A percentile compares a stretch with the other conserved stretches of the same genome.
phyloP scores from a whole-genome alignment of 2,329 filamentous ascomycete genomes.

The Fusarium longipes region DNA sequence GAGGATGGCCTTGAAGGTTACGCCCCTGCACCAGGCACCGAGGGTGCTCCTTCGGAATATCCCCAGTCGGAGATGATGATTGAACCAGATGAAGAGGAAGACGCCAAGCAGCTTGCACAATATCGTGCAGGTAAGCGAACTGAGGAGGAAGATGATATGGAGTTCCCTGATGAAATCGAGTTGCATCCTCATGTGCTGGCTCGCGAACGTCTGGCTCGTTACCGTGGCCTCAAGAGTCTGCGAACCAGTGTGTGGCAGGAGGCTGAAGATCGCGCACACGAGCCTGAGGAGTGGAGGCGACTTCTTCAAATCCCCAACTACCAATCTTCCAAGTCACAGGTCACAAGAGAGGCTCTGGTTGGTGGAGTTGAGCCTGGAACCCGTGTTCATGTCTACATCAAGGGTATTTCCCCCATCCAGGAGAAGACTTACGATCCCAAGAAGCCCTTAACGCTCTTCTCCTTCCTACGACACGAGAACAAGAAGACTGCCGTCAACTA shows the following conservation, averaged over 20 bases:
- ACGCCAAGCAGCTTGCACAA: slow-evolving; percentile 79
- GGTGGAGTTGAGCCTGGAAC: slow-evolving; percentile 88
- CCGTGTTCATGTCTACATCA: slow-evolving; percentile 82
- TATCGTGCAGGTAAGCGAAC: slow-evolving; percentile 82
- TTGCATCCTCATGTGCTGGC: slow-evolving; percentile 88
- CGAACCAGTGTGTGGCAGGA: slow-evolving; percentile 90
- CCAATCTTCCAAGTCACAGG: slow-evolving; percentile 80
- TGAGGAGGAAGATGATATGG: slow-evolving; percentile 88
- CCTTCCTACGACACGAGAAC: slow-evolving; percentile 91
- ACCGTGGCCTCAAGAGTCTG: slow-evolving; percentile 91
- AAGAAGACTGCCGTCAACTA: slow-evolving; percentile 92
- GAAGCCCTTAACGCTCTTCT: slow-evolving; percentile 79
- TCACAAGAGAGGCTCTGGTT: slow-evolving; percentile 84
- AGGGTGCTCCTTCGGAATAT: slow-evolving; percentile 87
- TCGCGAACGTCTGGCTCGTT: slow-evolving; percentile 84
- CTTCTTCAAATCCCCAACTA: slow-evolving; percentile 92
- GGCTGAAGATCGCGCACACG: slow-evolving; percentile 84
- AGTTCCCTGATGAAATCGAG: slow-evolving; percentile 98
- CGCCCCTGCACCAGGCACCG: slow-evolving; percentile 74
- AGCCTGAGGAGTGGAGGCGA: slow-evolving; percentile 90
- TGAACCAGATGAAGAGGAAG: slow-evolving; percentile 84
- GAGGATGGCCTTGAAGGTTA: slow-evolving; percentile 86
- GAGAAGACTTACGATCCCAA: slow-evolving; percentile 61
- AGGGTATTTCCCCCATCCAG: slow-evolving; percentile 58
- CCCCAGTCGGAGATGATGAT: slow-evolving; percentile 93